Evolutionary conservation across 306 rosid species (phyloP), one percentile per base, ranked within the genome.

Genomic region (Biancaea sappan): DNA sequence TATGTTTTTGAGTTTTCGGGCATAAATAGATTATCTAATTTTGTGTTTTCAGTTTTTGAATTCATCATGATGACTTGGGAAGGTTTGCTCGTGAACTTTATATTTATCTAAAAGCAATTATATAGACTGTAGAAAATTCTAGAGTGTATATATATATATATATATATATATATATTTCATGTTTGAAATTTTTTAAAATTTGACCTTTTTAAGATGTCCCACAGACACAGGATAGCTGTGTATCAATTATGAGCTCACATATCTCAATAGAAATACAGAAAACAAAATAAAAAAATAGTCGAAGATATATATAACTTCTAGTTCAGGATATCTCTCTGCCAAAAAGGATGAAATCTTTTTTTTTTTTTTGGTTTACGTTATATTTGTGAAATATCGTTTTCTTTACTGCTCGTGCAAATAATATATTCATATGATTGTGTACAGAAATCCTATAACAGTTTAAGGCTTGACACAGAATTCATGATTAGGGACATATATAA

Each of bases 391-490:
- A 8, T n/a, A 24, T n/a, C 19, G 13, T 25, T 41, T 56, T 38
- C 66, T 15, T 54, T 48, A 38, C 66, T 71, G 37, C 54, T 71
- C 66, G 16, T 54, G 65, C 66, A 21, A 43, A 44, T 47, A 14
- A 18, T 22, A 16, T 0, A 22, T 21, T 48, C 24, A 26, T 15
- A 29, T 19, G 10, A 29, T 43, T 14, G 22, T 12, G 16, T 3
- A 57, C 29, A 10, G n/a, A 57, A 72, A 41, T 29, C 15, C 46
- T 58, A 3, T 21, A 37, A 18, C 69, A 58, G 69, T 44, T 47
- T 22, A 72, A 72, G 28, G 68, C 68, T 41, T 41, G 58, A 72
- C 26, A 41, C 24, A 40, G 68, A 72, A 41, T 41, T 57, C 56
- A 41, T 58, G 29, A 26, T 29, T 72, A 72, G 28, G 43, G 31